phyloP scores from a whole-genome alignment of 495 filamentous ascomycete genomes.

The Penicillium pancosmium region DNA sequence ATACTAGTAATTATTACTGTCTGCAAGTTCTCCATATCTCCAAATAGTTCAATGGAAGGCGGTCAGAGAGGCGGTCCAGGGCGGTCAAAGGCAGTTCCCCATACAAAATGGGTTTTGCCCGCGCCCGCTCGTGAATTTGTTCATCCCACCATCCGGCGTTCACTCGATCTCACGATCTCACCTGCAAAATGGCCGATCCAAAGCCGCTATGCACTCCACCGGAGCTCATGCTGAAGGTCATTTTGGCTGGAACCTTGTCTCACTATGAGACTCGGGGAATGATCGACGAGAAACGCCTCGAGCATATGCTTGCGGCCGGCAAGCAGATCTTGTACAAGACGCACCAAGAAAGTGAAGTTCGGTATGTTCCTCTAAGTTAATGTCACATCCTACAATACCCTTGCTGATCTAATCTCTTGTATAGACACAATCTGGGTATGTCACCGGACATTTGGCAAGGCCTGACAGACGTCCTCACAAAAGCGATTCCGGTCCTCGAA shows the following conservation, averaged over 20 bases:
- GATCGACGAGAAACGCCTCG: conserved; percentile 54
- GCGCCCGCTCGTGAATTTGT: conserved; percentile 9
- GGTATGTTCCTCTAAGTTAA: conserved; percentile 28
- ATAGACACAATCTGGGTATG: conserved; percentile 51
- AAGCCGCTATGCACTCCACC: conserved; percentile 51
- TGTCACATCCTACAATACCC: conserved; percentile 13
- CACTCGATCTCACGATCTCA: background rate
- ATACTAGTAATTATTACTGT: too few species aligned
- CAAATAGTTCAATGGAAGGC: background rate
- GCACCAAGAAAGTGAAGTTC: conserved; percentile 54
- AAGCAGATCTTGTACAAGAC: conserved; percentile 55
- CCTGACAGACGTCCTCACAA: conserved; percentile 59
- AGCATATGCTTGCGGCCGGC: conserved; percentile 52
- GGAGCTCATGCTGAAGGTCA: conserved; percentile 53
- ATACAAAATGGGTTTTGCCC: conserved; percentile 6
- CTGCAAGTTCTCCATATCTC: too few species aligned
- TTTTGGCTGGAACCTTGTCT: conserved; percentile 50
- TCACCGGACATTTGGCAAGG: conserved; percentile 73
- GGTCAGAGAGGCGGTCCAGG: conserved; percentile 4
- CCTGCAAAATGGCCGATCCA: conserved; percentile 32
- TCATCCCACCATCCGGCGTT: conserved; percentile 1
- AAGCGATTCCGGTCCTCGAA: conserved; percentile 63
- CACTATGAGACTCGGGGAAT: conserved; percentile 55
- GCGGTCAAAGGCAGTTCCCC: conserved; percentile 12
- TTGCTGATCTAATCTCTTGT: background rate